A percentile compares a stretch with the other conserved stretches of the same genome.
These are phyloP conservation scores for Trichosporon ovoides DNA, from an alignment of 1,284 basidiomycete genomes.

Conservation along the genomic window DNA sequence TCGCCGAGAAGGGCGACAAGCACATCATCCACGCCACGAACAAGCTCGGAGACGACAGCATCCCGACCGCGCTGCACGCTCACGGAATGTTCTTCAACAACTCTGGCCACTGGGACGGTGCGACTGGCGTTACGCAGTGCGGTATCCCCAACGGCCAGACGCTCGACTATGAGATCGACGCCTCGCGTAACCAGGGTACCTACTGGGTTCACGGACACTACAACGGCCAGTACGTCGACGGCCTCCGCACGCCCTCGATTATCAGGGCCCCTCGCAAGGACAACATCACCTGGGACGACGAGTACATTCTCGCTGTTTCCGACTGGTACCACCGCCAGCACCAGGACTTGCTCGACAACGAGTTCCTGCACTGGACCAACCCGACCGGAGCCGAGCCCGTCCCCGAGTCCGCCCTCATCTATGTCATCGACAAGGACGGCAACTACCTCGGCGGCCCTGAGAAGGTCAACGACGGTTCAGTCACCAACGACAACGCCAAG, in stretches of 20 bases:
- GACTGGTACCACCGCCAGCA: constrained; percentile 80
- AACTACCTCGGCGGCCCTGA: constrained; percentile 57
- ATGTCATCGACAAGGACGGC: constrained; percentile 66
- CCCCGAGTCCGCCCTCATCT: constrained; percentile 77
- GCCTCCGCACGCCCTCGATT: constrained; percentile 51
- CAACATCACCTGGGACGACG: constrained; percentile 70
- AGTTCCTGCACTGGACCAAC: constrained; percentile 68
- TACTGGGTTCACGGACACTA: constrained; percentile 73
- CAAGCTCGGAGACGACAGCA: constrained; percentile 58
- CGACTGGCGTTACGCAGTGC: constrained; percentile 75
- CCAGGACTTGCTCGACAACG: constrained; percentile 55
- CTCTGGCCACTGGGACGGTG: constrained; percentile 82
- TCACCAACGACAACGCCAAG: constrained; percentile 66
- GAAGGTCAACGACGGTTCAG: constrained; percentile 53
- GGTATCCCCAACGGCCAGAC: constrained; percentile 72
- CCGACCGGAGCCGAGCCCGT: constrained; percentile 82
- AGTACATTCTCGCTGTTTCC: constrained; percentile 75
- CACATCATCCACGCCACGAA: constrained; percentile 64
- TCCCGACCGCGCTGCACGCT: constrained; percentile 59
- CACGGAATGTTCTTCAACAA: constrained; percentile 92
- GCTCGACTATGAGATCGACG: constrained; percentile 75
- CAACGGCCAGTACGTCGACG: constrained; percentile 74
- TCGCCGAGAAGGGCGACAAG: constrained; percentile 65
- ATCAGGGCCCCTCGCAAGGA: constrained; percentile 64
- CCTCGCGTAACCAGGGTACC: constrained; percentile 58